phyloP scores from a whole-genome alignment of 2,329 filamentous ascomycete genomes.

The Aureobasidium pullulans region DNA sequence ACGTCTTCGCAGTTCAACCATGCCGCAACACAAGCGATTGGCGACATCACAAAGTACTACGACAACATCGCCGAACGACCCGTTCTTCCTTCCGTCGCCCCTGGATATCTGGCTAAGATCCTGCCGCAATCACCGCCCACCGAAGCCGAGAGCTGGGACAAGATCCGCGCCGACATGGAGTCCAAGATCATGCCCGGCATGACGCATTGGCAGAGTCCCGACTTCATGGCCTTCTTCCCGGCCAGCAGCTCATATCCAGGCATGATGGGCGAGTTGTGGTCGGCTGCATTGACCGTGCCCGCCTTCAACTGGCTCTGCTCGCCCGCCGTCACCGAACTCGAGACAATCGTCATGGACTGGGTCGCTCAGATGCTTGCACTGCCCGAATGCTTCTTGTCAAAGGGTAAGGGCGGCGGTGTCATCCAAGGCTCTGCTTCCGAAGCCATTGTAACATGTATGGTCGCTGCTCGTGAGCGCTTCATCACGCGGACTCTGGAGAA shows the following conservation, averaged over 20 bases:
- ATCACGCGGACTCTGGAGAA: constrained; percentile 53
- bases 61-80: constrained; percentile 61
- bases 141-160: constrained; percentile 64
- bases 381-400: constrained; percentile 66
- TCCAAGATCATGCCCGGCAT: constrained; percentile 82
- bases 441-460: constrained; percentile 77
- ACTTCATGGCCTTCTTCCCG: constrained; percentile 95
- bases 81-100: constrained; percentile 70
- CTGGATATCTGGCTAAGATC: constrained; percentile 76
- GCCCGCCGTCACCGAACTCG: constrained; percentile 84
- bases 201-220: constrained; percentile 90
- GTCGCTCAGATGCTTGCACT: constrained; percentile 67
- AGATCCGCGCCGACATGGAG: constrained; percentile 78
- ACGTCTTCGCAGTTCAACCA: constrained; percentile 69
- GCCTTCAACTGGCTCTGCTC: constrained; percentile 98
- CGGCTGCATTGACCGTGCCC: constrained; percentile 76
- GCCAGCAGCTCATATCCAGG: constrained; percentile 73
- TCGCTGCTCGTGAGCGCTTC: constrained; percentile 77
- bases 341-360: constrained; percentile 92
- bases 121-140: constrained; percentile 61
- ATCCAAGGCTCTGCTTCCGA: constrained; percentile 89
- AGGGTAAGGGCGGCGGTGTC: constrained; percentile 76
- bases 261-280: constrained; percentile 90
- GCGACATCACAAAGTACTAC: constrained; percentile 83
- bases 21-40: constrained; percentile 69